Evolutionary conservation across 169 alveolate genomes (phyloP).

Genomic region (Cystoisospora suis): DNA sequence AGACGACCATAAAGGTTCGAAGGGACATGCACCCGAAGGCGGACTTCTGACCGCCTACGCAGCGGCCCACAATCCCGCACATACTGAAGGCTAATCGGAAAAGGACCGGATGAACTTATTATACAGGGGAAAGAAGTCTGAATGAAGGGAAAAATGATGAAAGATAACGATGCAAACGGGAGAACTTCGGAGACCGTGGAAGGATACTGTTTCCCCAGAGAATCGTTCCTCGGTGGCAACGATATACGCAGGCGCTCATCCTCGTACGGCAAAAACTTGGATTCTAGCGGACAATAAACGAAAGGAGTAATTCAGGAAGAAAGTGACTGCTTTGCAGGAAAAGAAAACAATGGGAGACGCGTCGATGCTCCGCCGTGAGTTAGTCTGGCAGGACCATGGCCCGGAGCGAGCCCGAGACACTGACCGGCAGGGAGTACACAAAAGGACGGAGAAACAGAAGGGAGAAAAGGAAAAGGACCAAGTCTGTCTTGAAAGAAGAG

Average conservation of each 20-base stretch:
- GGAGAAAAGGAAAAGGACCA: neutral
- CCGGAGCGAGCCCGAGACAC: neutral
- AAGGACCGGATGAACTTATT: no score
- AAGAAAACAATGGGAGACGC: neutral
- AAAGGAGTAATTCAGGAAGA: neutral
- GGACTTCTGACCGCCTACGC: neutral
- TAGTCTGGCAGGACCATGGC: no score
- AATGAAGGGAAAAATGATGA: no score
- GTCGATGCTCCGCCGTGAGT: neutral
- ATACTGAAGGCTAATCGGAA: no score
- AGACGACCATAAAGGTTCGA: neutral
- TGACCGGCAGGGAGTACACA: neutral
- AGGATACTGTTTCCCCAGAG: no score
- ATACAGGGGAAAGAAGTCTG: no score
- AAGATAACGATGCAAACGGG: no score
- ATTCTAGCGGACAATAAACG: neutral
- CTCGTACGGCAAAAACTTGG: neutral
- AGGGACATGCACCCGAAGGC: constrained; percentile 3
- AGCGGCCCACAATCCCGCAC: constrained; percentile 2
- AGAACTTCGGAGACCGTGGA: no score
- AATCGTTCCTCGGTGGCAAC: no score
- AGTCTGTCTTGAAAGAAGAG: neutral
- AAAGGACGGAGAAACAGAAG: neutral
- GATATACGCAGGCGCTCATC: neutral
- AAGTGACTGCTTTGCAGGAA: neutral